These are phyloP conservation scores for Acacia concinna DNA, from an alignment of 331 rosid genomes.

Conservation along the genomic window DNA sequence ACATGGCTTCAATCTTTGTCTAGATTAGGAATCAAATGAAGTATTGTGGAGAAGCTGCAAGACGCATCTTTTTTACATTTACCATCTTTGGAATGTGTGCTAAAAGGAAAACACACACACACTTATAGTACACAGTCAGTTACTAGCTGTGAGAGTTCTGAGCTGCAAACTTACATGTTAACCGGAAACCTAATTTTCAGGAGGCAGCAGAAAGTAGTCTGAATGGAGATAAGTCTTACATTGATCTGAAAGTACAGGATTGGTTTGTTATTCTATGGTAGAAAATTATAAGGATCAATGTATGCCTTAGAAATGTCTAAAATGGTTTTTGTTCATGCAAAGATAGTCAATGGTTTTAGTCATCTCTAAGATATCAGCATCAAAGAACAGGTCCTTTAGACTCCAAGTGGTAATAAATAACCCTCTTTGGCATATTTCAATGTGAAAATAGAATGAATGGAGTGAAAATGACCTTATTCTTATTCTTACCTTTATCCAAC, in stretches of 20 bases:
- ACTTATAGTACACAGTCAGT: background rate
- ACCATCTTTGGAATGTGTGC: background rate
- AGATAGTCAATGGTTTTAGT: background rate
- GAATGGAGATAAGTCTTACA: background rate
- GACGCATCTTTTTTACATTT: background rate
- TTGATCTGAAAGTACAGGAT: background rate
- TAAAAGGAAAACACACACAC: background rate
- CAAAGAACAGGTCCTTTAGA: background rate
- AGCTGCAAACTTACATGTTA: background rate
- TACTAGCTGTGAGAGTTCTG: background rate
- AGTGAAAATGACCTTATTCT: background rate
- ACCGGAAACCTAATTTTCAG: background rate
- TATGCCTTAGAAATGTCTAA: background rate
- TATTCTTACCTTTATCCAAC: background rate
- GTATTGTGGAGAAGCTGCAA: background rate
- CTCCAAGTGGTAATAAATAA: background rate
- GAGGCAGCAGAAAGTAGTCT: background rate
- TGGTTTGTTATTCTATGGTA: background rate
- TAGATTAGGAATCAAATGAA: background rate
- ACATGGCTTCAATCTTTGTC: background rate
- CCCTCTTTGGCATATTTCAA: background rate
- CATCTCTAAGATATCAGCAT: background rate
- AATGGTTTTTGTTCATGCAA: background rate
- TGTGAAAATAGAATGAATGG: slow-evolving; percentile 10
- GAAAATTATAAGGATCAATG: background rate